Base-by-base conservation (phyloP, 345 rosid species). In the Balakata baccata region DNA sequence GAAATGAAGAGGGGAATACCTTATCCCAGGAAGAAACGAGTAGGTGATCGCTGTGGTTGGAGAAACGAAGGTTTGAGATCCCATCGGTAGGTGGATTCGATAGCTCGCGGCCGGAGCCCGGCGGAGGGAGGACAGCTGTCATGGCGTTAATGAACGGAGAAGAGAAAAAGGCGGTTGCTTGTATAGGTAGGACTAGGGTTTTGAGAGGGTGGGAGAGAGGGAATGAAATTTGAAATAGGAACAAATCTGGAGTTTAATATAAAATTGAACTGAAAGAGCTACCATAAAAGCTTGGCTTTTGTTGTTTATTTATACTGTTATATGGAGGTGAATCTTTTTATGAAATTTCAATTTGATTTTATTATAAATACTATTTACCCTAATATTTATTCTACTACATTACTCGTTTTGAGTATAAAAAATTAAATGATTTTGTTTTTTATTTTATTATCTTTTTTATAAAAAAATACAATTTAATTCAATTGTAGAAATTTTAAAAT, bases 1-100 rank as follows among this genome's bases (percentile, higher is more conserved):
- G 0, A 9, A 37, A 4, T 5, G 54, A 25, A 46, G 38, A 11
- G 8, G 7, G 7, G 34, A 0, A 29, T 80, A 92, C 98, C 96
- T 89, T 94, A 81, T 94, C 98, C 98, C 98, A 94, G 0, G 98
- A 94, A 61, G 98, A 94, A 56, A 94, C 98, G 72, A 94, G 97
- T 39, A 94, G 85, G 83, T 89, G 89, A 75, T 94, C 98, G 83
- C 94, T 92, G 85, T 87, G 92, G 75, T 94, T 94, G 49, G 98
- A 94, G 86, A 90, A 94, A 9, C 96, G 91, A 22, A 94, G 93
- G 83, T 92, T 94, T 16, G 98, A 90, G 82, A 94, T 88, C 70
- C 97, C 98, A 79, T 94, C 98, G n/a, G 88, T 68, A 0, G 98
- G 98, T 11, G 98, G 98, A 58, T 84, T 88, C 13, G 85, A 80